phyloP scores from a whole-genome alignment of 495 filamentous ascomycete genomes.

The Annulohypoxylon nitens region DNA sequence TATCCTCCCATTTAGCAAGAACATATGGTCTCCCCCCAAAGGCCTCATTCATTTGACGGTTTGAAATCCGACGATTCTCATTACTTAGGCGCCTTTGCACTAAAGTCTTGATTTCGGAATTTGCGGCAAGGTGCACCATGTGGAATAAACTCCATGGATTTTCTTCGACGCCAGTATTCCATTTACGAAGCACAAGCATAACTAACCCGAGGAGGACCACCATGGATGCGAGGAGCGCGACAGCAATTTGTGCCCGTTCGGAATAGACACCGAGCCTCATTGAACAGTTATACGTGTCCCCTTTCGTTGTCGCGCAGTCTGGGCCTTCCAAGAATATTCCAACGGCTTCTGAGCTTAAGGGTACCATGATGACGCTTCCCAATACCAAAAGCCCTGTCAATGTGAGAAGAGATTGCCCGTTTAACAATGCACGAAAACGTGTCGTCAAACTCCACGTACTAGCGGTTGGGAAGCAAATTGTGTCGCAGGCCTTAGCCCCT shows the following conservation, averaged over 20 bases:
- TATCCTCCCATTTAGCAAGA: constrained; percentile 39
- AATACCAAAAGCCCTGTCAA: constrained; percentile 46
- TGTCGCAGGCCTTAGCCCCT: constrained; percentile 46
- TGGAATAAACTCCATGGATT: constrained; percentile 51
- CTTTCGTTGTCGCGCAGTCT: constrained; percentile 25
- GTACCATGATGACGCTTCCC: constrained; percentile 40
- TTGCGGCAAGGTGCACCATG: constrained; percentile 46
- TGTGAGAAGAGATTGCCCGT: constrained; percentile 40
- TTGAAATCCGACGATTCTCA: constrained; percentile 35
- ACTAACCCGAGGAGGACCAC: constrained; percentile 31
- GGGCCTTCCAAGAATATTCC: constrained; percentile 42
- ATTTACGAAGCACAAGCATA: constrained; percentile 43
- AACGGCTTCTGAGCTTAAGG: constrained; percentile 45
- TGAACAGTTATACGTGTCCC: constrained; percentile 24
- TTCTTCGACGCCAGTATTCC: constrained; percentile 48
- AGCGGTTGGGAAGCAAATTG: constrained; percentile 46
- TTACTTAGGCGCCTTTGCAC: constrained; percentile 34
- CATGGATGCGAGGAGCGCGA: constrained; percentile 44
- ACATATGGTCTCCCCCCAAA: constrained; percentile 27
- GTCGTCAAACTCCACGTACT: constrained; percentile 31
- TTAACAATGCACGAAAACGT: constrained; percentile 34
- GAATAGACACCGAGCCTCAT: constrained; percentile 40
- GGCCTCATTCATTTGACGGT: constrained; percentile 22
- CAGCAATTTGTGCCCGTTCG: constrained; percentile 36
- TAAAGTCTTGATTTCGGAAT: constrained; percentile 42